Conservation (phyloP, 352 stramenopile genomes). For the Hyaloperonospora brassicae region DNA sequence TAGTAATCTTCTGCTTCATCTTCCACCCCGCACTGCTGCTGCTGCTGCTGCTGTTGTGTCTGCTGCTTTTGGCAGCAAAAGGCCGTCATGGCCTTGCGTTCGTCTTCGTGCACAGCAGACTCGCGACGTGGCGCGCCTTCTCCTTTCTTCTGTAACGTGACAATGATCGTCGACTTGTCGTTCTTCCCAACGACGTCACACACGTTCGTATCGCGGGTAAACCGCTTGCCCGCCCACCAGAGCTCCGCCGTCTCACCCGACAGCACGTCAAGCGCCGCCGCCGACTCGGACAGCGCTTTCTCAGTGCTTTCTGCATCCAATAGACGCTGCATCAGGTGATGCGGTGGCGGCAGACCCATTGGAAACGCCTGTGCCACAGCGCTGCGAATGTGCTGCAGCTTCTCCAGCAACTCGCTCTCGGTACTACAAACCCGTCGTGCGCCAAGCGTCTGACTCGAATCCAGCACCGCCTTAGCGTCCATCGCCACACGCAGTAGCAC, state of each 20-base stretch:
- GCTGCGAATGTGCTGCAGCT: constrained; percentile 88
- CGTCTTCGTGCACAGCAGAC: constrained; percentile 86
- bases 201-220: constrained; percentile 85
- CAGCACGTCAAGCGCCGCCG: constrained; percentile 70
- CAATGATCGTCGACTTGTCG: constrained; percentile 91
- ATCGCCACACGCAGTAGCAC: constrained; percentile 68
- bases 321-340: constrained; percentile 71
- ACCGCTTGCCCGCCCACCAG: constrained; percentile 95
- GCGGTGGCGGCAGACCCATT: constrained; percentile 88
- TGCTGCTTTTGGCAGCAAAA: constrained; percentile 92
- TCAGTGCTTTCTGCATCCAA: constrained; percentile 66
- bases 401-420: constrained; percentile 75
- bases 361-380: constrained; percentile 92
- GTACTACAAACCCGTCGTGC: constrained; percentile 51
- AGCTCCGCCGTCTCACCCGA: constrained; percentile 83
- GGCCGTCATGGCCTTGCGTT: constrained; percentile 95
- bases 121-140: constrained; percentile 79
- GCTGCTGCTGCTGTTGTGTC: constrained; percentile 61
- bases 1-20: constrained; percentile 95
- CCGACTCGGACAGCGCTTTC: constrained; percentile 52
- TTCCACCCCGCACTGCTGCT: constrained; percentile 67
- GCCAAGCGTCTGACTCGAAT: constrained; percentile 54
- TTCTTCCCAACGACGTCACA: constrained; percentile 91
- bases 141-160: constrained; percentile 88
- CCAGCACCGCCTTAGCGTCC: constrained; percentile 69